phyloP scores from a whole-genome alignment of 139 green algal species.

The Chlamydomonas sp. region DNA sequence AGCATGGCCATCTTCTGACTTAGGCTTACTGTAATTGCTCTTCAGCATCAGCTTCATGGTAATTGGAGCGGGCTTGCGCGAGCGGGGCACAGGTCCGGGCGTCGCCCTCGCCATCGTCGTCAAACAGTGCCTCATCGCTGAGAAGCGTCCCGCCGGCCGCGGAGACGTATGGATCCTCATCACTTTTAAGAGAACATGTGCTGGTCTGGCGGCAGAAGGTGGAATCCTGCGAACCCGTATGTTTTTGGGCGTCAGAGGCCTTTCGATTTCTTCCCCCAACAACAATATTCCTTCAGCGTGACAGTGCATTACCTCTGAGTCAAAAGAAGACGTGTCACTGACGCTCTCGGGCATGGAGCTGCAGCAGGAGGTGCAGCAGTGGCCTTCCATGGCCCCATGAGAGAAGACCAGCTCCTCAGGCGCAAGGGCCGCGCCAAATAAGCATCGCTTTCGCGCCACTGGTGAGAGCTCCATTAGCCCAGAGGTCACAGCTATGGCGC shows the following conservation, averaged over 20 bases:
- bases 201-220: background rate
- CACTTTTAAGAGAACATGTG: background rate
- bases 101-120: conserved; percentile 1
- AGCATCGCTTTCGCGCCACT: no score
- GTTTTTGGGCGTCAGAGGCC: background rate
- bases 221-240: background rate
- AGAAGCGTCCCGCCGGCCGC: background rate
- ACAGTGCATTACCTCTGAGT: conserved; percentile 15
- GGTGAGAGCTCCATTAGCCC: no score
- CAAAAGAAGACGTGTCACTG: conserved; percentile 13
- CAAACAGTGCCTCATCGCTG: conserved; percentile 1
- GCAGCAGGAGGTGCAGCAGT: background rate
- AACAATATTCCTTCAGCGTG: background rate
- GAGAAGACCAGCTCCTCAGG: no score
- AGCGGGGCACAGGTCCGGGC: background rate
- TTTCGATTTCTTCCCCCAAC: background rate
- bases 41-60: no score
- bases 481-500: no score
- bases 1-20: background rate
- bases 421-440: no score
- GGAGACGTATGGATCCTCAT: background rate
- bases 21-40: background rate
- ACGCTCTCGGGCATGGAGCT: background rate
- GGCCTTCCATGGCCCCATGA: no score
- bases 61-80: no score